Conservation (phyloP, 208 protist genomes). For the Borovskyia barvae region DNA sequence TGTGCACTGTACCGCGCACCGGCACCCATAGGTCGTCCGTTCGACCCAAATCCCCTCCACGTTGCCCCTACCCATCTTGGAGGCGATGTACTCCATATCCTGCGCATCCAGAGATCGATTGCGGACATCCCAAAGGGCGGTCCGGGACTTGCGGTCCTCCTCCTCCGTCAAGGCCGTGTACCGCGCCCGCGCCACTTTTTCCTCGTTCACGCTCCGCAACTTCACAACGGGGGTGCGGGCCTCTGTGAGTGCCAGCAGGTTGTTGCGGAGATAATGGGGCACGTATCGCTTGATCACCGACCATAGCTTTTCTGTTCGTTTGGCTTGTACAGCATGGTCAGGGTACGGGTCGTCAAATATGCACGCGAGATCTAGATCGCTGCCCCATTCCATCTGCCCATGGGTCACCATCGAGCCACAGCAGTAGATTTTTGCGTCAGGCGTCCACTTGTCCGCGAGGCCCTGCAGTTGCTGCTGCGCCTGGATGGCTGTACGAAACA, state of each 20-base stretch:
- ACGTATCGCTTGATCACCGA: conserved; percentile 86
- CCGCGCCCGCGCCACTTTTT: conserved; percentile 70
- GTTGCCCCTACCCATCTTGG: conserved; percentile 73
- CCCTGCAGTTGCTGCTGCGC: conserved; percentile 83
- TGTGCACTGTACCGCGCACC: conserved; percentile 77
- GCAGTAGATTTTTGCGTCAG: conserved; percentile 89
- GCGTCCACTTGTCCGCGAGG: conserved; percentile 87
- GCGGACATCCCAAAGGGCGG: conserved; percentile 77
- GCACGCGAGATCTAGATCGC: conserved; percentile 86
- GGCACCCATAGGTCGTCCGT: conserved; percentile 83
- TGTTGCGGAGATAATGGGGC: conserved; percentile 76
- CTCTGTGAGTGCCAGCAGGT: conserved; percentile 74
- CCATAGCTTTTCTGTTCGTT: conserved; percentile 87
- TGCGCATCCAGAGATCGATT: conserved; percentile 58
- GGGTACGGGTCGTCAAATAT: conserved; percentile 90
- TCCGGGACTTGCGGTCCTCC: conserved; percentile 82
- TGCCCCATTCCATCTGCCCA: conserved; percentile 91
- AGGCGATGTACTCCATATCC: conserved; percentile 85
- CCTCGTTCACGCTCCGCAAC: conserved; percentile 77
- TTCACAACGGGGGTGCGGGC: conserved; percentile 87
- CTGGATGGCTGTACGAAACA: conserved; percentile 79
- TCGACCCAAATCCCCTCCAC: conserved; percentile 87
- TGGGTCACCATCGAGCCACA: conserved; percentile 86
- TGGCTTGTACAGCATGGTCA: conserved; percentile 71
- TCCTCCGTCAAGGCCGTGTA: conserved; percentile 83